A percentile compares a stretch with the other conserved stretches of the same genome.
phyloP scores from a whole-genome alignment of 2,329 filamentous ascomycete genomes.

The Fusarium abutilonis region DNA sequence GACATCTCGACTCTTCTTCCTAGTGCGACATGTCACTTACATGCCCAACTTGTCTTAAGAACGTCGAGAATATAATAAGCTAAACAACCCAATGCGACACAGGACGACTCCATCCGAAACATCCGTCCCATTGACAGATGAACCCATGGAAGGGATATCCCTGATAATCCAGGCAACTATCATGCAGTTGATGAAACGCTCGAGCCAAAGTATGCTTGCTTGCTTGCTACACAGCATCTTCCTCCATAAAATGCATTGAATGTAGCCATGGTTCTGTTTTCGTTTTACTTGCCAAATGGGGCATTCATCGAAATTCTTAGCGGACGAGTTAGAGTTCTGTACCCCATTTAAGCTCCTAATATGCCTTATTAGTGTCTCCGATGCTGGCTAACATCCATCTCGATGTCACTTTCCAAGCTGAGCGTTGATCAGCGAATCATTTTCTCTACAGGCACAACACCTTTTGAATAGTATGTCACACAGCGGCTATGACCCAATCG shows the following conservation, averaged over 20 bases:
- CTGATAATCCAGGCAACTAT: not conserved
- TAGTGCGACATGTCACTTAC: conserved; percentile 16
- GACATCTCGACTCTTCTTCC: not conserved
- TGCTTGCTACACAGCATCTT: not conserved
- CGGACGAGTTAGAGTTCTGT: conserved; percentile 22
- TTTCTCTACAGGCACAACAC: not conserved
- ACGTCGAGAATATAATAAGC: conserved; percentile 2
- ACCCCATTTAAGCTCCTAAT: conserved; percentile 12
- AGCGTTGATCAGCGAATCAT: conserved; percentile 10
- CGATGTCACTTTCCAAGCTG: not conserved
- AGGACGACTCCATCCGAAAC: conserved; percentile 11
- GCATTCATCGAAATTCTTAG: conserved; percentile 33
- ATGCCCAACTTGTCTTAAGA: conserved; percentile 5
- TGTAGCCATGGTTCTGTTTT: conserved; percentile 10
- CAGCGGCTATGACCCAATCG: not conserved
- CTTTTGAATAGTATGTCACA: conserved; percentile 4
- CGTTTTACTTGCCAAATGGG: conserved; percentile 25
- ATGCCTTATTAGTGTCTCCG: conserved; percentile 1
- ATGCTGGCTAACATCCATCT: conserved; percentile 9
- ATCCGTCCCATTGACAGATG: conserved; percentile 3
- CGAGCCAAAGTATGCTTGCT: conserved; percentile 21
- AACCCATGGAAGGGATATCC: not conserved
- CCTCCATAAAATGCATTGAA: conserved; percentile 18
- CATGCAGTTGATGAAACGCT: conserved; percentile 32
- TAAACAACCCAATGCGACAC: conserved; percentile 10